Conservation (phyloP, 2,329 filamentous ascomycete species). For the Ascochyta viciae-villosae region DNA sequence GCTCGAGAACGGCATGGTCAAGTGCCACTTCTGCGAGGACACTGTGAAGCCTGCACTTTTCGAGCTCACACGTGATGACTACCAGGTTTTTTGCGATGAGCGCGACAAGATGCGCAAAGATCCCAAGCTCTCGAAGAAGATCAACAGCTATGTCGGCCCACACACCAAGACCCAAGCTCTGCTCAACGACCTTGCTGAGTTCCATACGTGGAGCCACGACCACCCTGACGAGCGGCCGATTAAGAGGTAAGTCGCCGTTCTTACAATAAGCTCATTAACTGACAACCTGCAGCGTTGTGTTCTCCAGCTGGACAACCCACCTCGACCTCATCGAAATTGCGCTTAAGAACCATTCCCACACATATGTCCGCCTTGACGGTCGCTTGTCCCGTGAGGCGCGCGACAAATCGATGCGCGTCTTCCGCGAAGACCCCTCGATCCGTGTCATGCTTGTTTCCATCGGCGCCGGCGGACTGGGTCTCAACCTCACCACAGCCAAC, state of each 20-base stretch:
- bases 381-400: slow-evolving; percentile 81
- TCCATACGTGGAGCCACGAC: slow-evolving; percentile 67
- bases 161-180: slow-evolving; percentile 91
- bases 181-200: slow-evolving; percentile 73
- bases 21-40: slow-evolving; percentile 73
- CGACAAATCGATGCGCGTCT: slow-evolving; percentile 75
- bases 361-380: slow-evolving; percentile 84
- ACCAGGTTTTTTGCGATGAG: slow-evolving; percentile 60
- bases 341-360: slow-evolving; percentile 70
- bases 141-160: slow-evolving; percentile 78
- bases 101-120: slow-evolving; percentile 62
- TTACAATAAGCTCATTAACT: neutral
- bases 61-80: slow-evolving; percentile 68
- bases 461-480: slow-evolving; percentile 86
- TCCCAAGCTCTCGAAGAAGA: slow-evolving; percentile 64
- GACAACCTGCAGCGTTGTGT: slow-evolving; percentile 70
- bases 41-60: slow-evolving; percentile 71
- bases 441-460: slow-evolving; percentile 90
- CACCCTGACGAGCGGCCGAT: slow-evolving; percentile 74
- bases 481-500: slow-evolving; percentile 87
- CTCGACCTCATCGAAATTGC: slow-evolving; percentile 90
- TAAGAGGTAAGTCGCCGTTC: slow-evolving; percentile 63
- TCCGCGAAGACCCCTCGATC: slow-evolving; percentile 74
- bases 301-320: slow-evolving; percentile 95
- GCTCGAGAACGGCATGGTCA: slow-evolving; percentile 56